Evolutionary conservation across 208 protist genomes (phyloP).

Genomic region (Angomonas desouzai): DNA sequence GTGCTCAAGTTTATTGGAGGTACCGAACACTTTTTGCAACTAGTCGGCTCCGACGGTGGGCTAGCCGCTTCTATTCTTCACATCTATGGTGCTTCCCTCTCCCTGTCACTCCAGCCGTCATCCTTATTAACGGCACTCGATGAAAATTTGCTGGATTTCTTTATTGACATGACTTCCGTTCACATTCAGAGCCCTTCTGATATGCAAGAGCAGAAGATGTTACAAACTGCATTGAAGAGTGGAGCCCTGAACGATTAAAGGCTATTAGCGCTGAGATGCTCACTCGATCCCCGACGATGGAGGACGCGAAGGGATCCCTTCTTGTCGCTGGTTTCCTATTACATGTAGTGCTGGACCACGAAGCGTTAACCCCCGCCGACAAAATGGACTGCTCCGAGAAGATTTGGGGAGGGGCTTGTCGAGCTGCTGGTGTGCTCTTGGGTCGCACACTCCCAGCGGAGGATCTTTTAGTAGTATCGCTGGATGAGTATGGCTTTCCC

Average conservation of each 20-base stretch:
- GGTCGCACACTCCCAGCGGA: not conserved
- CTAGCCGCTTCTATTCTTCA: constrained; percentile 44
- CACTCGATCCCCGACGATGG: not conserved
- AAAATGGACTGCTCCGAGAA: no score
- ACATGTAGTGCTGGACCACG: no score
- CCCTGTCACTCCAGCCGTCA: constrained; percentile 39
- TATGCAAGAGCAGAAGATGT: not conserved
- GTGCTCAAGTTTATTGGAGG: constrained; percentile 55
- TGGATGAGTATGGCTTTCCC: not conserved
- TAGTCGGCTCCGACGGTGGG: constrained; percentile 43
- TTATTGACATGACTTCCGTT: constrained; percentile 34
- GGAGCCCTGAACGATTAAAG: not conserved
- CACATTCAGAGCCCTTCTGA: not conserved
- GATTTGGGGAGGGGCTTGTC: not conserved
- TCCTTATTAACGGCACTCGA: constrained; percentile 49
- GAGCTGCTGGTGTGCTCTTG: not conserved
- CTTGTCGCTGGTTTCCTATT: no score
- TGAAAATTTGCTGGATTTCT: constrained; percentile 42
- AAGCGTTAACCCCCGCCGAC: no score
- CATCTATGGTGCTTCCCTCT: constrained; percentile 43
- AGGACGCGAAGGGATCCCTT: not conserved
- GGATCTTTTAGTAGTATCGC: not conserved
- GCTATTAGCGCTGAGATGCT: not conserved
- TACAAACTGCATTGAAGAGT: not conserved
- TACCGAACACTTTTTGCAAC: constrained; percentile 38